Evolutionary conservation across 176 grass and related monocot species (phyloP).

Genomic region (Phoenix dactylifera): DNA sequence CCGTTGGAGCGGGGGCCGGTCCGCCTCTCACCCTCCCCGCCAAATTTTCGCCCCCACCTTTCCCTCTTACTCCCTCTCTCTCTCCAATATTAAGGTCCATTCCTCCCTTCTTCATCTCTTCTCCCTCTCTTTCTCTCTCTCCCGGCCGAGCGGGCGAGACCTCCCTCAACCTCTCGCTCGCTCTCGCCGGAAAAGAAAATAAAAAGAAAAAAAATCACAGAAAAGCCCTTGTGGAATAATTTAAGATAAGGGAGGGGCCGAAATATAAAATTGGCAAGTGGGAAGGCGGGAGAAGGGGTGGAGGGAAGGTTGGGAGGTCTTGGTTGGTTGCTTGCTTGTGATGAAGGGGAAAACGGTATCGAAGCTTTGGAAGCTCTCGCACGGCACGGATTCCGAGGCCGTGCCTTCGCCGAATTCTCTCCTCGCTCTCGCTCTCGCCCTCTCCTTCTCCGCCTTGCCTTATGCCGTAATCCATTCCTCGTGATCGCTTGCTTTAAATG

Average conservation of each 20-base stretch:
- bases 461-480: conserved; percentile 19
- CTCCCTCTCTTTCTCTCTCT: background rate
- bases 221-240: no score
- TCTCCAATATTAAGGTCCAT: background rate
- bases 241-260: no score
- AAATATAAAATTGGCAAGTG: background rate
- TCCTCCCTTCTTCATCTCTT: no score
- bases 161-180: background rate
- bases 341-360: background rate
- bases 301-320: background rate
- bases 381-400: conserved; percentile 13
- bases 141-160: background rate
- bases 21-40: conserved; percentile 1
- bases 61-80: background rate
- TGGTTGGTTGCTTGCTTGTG: conserved; percentile 2
- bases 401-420: conserved; percentile 5
- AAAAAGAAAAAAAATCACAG: no score
- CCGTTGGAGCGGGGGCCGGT: no score
- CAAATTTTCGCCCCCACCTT: background rate
- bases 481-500: conserved; percentile 23
- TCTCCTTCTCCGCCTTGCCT: conserved; percentile 22
- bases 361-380: background rate
- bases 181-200: background rate
- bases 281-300: background rate
- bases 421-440: background rate